Evolutionary conservation across 768 basidiomycete species (phyloP).

Genomic region (Auricularia sp.): DNA sequence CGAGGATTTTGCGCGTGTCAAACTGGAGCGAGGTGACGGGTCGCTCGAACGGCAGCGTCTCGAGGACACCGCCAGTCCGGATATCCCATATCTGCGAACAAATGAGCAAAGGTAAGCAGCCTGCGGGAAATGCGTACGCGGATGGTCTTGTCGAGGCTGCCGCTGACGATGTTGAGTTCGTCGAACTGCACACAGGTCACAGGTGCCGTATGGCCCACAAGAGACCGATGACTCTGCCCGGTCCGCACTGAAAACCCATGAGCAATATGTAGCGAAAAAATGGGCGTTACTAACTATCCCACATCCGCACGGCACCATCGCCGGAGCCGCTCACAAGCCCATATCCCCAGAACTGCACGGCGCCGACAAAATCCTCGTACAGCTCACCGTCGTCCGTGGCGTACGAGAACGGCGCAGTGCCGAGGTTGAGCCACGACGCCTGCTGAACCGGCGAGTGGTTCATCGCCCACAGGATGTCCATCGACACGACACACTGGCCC

Average conservation of each 20-base stretch:
- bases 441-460: constrained; percentile 57
- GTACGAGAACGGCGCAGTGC: constrained; percentile 59
- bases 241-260: constrained; percentile 69
- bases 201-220: constrained; percentile 86
- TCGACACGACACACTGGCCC: constrained; percentile 96
- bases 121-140: constrained; percentile 40
- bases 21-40: constrained; percentile 89
- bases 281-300: constrained; percentile 66
- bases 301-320: constrained; percentile 96
- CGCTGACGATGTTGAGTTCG: constrained; percentile 86
- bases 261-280: constrained; percentile 21
- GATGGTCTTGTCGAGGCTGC: constrained; percentile 87
- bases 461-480: constrained; percentile 99
- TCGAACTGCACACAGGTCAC: constrained; percentile 93
- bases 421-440: constrained; percentile 51
- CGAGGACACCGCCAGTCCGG: constrained; percentile 76
- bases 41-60: constrained; percentile 85
- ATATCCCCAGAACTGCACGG: constrained; percentile 97
- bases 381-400: constrained; percentile 82
- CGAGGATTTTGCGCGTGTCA: constrained; percentile 85
- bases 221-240: constrained; percentile 88
- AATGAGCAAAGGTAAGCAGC: neutral
- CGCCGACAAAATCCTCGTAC: constrained; percentile 96
- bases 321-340: constrained; percentile 95
- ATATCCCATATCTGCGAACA: constrained; percentile 84